Percentiles rank a stretch among this genome's conserved stretches.
Evolutionary conservation across 2,329 filamentous ascomycete species (phyloP).

Genomic region (Pseudocercospora pini-densiflorae): DNA sequence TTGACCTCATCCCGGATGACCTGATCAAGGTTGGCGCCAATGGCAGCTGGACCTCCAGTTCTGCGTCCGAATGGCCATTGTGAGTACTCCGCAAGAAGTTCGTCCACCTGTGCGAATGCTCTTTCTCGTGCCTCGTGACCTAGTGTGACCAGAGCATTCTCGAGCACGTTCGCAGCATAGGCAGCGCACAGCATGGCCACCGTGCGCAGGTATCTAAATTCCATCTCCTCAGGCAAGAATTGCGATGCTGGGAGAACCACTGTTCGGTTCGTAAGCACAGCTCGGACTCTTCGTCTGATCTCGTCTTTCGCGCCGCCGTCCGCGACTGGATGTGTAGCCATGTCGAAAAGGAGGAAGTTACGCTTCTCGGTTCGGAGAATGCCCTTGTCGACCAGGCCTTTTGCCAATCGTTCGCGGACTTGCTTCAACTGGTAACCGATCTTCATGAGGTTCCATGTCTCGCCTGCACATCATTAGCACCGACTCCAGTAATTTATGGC

Average conservation of each 20-base stretch:
- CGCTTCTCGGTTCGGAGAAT: constrained; percentile 98
- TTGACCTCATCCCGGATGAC: constrained; percentile 86
- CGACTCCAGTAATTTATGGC: neutral
- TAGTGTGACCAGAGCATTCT: constrained; percentile 93
- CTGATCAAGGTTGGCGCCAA: constrained; percentile 90
- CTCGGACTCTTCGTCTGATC: constrained; percentile 89
- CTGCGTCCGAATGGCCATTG: constrained; percentile 96
- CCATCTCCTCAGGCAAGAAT: constrained; percentile 91
- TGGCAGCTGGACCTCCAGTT: constrained; percentile 73
- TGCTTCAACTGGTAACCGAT: constrained; percentile 99
- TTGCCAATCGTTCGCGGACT: constrained; percentile 94
- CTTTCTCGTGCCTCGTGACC: constrained; percentile 93
- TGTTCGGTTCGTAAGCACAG: constrained; percentile 89
- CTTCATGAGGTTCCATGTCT: constrained; percentile 99
- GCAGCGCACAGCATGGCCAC: constrained; percentile 97
- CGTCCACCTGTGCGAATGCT: constrained; percentile 96
- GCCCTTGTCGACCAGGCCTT: constrained; percentile 97
- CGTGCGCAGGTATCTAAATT: constrained; percentile 90
- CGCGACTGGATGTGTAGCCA: constrained; percentile 97
- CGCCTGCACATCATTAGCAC: constrained; percentile 64
- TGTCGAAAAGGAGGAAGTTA: constrained; percentile 99
- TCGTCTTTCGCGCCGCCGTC: constrained; percentile 98
- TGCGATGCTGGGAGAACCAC: constrained; percentile 85
- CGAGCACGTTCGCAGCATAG: constrained; percentile 95
- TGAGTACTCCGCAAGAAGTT: constrained; percentile 92